Evolutionary conservation across 75 land plant species (phyloP).

Genomic region (Gnetum montanum): DNA sequence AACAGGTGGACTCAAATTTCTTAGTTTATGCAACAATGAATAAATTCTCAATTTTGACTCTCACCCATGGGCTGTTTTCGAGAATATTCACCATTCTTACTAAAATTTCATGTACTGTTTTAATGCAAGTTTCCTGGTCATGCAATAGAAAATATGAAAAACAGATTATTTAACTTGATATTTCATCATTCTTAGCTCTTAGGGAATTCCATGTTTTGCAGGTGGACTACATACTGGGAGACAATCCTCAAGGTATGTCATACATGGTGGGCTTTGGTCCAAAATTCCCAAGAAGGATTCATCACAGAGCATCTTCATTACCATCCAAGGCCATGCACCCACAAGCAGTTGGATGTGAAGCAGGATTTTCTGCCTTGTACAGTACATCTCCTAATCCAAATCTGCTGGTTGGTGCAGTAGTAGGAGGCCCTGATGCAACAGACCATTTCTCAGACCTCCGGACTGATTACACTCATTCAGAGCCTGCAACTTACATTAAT

Average conservation of each 20-base stretch:
- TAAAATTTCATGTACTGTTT: background rate
- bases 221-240: conserved; percentile 90
- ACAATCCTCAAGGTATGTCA: conserved; percentile 72
- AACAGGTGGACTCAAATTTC: too few relatives aligned
- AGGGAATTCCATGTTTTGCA: conserved; percentile 6
- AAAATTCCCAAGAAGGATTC: conserved; percentile 62
- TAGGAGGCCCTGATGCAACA: conserved; percentile 69
- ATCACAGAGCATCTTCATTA: conserved; percentile 85
- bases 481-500: conserved; percentile 84
- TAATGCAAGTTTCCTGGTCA: background rate
- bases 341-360: conserved; percentile 42
- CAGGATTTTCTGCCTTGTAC: conserved; percentile 39
- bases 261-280: conserved; percentile 95
- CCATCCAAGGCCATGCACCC: conserved; percentile 50
- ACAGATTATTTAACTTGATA: background rate
- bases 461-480: conserved; percentile 54
- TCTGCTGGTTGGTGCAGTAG: conserved; percentile 59
- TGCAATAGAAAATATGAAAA: background rate
- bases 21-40: too few relatives aligned
- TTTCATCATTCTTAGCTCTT: background rate
- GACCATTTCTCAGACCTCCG: conserved; percentile 62
- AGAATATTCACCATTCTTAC: too few relatives aligned
- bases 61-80: background rate
- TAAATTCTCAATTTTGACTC: too few relatives aligned
- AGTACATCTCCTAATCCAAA: conserved; percentile 67